Evolutionary conservation across 2,329 filamentous ascomycete genomes (phyloP).

Genomic region (Chalara sp.): DNA sequence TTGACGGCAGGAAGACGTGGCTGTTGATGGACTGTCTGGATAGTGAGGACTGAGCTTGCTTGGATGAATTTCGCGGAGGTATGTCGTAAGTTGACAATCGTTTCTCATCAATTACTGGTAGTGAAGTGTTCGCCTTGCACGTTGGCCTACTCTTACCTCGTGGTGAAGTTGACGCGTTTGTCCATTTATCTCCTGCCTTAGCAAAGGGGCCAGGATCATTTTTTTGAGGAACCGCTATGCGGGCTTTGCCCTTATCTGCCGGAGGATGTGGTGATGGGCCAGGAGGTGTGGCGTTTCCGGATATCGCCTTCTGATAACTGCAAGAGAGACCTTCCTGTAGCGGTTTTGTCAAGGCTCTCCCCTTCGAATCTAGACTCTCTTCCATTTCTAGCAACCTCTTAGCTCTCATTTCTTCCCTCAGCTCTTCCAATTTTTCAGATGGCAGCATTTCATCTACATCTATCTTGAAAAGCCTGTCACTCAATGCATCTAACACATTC

Average conservation of each 20-base stretch:
- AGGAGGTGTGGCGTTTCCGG: not conserved
- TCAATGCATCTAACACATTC: conserved; percentile 51
- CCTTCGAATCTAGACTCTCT: conserved; percentile 11
- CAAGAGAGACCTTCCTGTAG: not conserved
- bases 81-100: not conserved
- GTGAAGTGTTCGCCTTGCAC: not conserved
- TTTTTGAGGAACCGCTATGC: not conserved
- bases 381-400: conserved; percentile 13
- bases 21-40: not conserved
- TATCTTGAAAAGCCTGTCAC: conserved; percentile 45
- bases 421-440: conserved; percentile 40
- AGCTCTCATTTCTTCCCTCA: conserved; percentile 17
- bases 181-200: not conserved
- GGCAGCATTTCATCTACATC: conserved; percentile 55
- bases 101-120: not conserved
- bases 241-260: not conserved
- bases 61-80: not conserved
- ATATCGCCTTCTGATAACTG: not conserved
- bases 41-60: not conserved
- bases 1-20: conserved; percentile 24
- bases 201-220: not conserved
- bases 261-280: not conserved
- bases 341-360: conserved; percentile 8
- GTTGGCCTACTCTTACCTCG: not conserved
- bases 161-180: not conserved